Percentiles rank a stretch among this genome's conserved stretches.
phyloP scores from a whole-genome alignment of 1,139 yeast genomes.

The Candida buenavistaensis region DNA sequence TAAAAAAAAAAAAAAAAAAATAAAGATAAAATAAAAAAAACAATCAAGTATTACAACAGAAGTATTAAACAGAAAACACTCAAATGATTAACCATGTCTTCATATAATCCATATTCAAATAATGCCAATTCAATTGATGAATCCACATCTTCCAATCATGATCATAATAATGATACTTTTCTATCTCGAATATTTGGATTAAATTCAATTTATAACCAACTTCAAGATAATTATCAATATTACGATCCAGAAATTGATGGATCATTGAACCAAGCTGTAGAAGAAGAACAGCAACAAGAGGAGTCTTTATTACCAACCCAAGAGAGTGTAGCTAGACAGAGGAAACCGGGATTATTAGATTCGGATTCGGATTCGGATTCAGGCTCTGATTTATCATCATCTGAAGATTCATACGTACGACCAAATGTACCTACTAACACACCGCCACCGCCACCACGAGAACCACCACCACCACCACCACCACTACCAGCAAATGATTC shows the following conservation, averaged over 20 bases:
- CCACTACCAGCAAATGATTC: too few relatives aligned
- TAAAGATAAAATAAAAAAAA: too few relatives aligned
- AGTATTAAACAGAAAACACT: neutral
- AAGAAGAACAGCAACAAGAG: slow-evolving; percentile 12
- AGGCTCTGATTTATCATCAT: slow-evolving; percentile 33
- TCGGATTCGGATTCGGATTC: slow-evolving; percentile 28
- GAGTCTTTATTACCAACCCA: slow-evolving; percentile 8
- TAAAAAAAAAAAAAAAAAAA: too few relatives aligned
- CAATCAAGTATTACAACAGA: neutral
- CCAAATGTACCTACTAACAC: slow-evolving; percentile 10
- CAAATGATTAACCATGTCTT: slow-evolving; percentile 1
- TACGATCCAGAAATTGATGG: slow-evolving; percentile 38
- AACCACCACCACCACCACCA: too few relatives aligned
- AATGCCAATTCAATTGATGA: slow-evolving; percentile 3
- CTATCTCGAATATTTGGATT: slow-evolving; percentile 58
- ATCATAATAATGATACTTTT: slow-evolving; percentile 43
- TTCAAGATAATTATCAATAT: slow-evolving; percentile 39
- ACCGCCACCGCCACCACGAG: too few relatives aligned
- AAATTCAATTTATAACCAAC: slow-evolving; percentile 48
- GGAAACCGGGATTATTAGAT: slow-evolving; percentile 1
- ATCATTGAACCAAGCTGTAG: slow-evolving; percentile 6
- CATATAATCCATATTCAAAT: slow-evolving; percentile 5
- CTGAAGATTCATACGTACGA: slow-evolving; percentile 18
- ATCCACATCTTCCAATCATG: slow-evolving; percentile 1
- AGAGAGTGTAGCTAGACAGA: slow-evolving; percentile 2